Evolutionary conservation across 1,284 basidiomycete genomes (phyloP).

Genomic region (Veloporphyrellus conicus): DNA sequence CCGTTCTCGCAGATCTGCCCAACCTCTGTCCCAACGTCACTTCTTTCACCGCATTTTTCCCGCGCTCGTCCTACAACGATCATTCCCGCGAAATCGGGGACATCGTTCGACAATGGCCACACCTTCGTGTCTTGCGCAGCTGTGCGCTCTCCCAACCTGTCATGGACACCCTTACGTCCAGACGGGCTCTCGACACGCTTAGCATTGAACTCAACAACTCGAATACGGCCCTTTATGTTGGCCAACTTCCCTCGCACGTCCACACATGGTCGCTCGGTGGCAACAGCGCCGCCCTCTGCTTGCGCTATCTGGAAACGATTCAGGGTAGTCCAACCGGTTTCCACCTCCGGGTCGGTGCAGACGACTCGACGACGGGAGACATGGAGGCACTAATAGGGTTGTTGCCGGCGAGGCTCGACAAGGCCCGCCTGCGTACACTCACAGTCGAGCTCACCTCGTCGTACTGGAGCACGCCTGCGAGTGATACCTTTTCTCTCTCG

Average conservation of each 20-base stretch:
- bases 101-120: slow-evolving; percentile 22
- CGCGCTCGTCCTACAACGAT: slow-evolving; percentile 28
- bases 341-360: slow-evolving; percentile 22
- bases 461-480: slow-evolving; percentile 24
- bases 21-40: slow-evolving; percentile 24
- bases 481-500: slow-evolving; percentile 24
- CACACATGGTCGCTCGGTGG: slow-evolving; percentile 25
- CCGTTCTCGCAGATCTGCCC: slow-evolving; percentile 21
- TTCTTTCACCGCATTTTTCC: slow-evolving; percentile 26
- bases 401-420: slow-evolving; percentile 18
- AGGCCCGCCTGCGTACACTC: slow-evolving; percentile 6
- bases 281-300: slow-evolving; percentile 22
- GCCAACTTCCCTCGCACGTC: slow-evolving; percentile 19
- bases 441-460: slow-evolving; percentile 26
- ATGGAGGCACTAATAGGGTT: slow-evolving; percentile 11
- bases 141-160: slow-evolving; percentile 24
- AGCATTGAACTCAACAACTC: slow-evolving; percentile 30
- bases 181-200: slow-evolving; percentile 16
- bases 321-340: slow-evolving; percentile 17
- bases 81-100: slow-evolving; percentile 25
- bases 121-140: slow-evolving; percentile 16
- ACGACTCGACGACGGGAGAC: slow-evolving; percentile 22
- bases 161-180: slow-evolving; percentile 20
- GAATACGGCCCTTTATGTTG: slow-evolving; percentile 16
- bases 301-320: slow-evolving; percentile 21